phyloP scores from a whole-genome alignment of 805 yeast species.

The Wickerhamomyces sydowiorum region DNA sequence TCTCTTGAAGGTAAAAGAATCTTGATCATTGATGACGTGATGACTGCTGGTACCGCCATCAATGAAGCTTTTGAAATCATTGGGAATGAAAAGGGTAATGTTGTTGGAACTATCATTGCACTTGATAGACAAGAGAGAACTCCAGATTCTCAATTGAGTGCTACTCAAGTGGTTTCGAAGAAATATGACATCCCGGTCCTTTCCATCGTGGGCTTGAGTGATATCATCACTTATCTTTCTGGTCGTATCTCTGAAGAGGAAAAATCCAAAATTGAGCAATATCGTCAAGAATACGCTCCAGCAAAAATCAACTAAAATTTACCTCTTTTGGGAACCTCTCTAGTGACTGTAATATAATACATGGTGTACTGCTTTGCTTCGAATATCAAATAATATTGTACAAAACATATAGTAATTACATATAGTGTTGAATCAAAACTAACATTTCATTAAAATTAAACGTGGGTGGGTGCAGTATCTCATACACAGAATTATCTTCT shows the following conservation, averaged over 20 bases:
- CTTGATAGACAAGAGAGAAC: slow-evolving; percentile 91
- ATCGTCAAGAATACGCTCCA: slow-evolving; percentile 35
- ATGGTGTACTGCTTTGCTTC: no score
- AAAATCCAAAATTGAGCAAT: slow-evolving; percentile 50
- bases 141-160: slow-evolving; percentile 62
- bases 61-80: slow-evolving; percentile 89
- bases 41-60: slow-evolving; percentile 98
- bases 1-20: slow-evolving; percentile 64
- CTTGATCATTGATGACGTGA: slow-evolving; percentile 91
- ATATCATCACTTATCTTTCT: slow-evolving; percentile 61
- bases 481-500: slow-evolving; percentile 33
- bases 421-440: no score
- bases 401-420: no score
- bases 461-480: no score
- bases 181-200: slow-evolving; percentile 77
- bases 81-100: slow-evolving; percentile 57
- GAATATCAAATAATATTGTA: no score
- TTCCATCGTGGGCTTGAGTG: slow-evolving; percentile 70
- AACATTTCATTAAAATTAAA: no score
- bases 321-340: no score
- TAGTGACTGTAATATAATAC: no score
- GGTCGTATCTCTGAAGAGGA: slow-evolving; percentile 53
- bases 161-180: slow-evolving; percentile 74
- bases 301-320: not conserved
- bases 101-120: slow-evolving; percentile 84